A percentile compares a stretch with the other conserved stretches of the same genome.
These are phyloP conservation scores for Trichocladium antarcticum DNA, from an alignment of 495 filamentous ascomycete species.

Conservation along the genomic window DNA sequence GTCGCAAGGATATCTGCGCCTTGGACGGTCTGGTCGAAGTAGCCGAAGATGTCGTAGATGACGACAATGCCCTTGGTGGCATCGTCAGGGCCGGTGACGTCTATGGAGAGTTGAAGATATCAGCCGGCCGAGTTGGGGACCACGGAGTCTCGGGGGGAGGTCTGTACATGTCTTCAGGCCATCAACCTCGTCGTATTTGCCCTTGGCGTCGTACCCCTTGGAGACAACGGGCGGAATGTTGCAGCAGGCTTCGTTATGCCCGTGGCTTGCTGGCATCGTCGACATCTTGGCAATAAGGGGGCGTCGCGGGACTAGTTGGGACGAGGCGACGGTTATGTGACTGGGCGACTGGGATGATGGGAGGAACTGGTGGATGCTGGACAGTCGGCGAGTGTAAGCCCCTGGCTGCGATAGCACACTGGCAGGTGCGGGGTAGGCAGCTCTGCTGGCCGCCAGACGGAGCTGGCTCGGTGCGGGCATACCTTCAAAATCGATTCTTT, in stretches of 20 bases:
- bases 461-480: slow-evolving; percentile 15
- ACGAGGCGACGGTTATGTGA: neutral
- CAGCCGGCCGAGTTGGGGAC: neutral
- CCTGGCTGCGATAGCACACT: neutral
- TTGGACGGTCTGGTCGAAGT: slow-evolving; percentile 56
- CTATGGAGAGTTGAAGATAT: slow-evolving; percentile 24
- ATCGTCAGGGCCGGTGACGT: slow-evolving; percentile 49
- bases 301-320: neutral
- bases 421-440: slow-evolving; percentile 1
- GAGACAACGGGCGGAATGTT: slow-evolving; percentile 57
- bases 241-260: slow-evolving; percentile 52
- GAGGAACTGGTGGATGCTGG: slow-evolving; percentile 7
- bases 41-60: slow-evolving; percentile 66
- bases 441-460: slow-evolving; percentile 7
- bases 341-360: neutral
- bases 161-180: slow-evolving; percentile 56
- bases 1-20: slow-evolving; percentile 60
- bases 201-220: slow-evolving; percentile 53
- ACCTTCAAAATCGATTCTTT: neutral
- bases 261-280: slow-evolving; percentile 39
- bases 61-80: slow-evolving; percentile 50
- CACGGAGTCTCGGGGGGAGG: neutral
- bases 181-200: slow-evolving; percentile 50
- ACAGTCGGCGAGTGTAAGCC: slow-evolving; percentile 5
- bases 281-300: slow-evolving; percentile 35